These are phyloP conservation scores for Phytophthora ohioensis DNA, from an alignment of 352 stramenopile species.

Conservation along the genomic window DNA sequence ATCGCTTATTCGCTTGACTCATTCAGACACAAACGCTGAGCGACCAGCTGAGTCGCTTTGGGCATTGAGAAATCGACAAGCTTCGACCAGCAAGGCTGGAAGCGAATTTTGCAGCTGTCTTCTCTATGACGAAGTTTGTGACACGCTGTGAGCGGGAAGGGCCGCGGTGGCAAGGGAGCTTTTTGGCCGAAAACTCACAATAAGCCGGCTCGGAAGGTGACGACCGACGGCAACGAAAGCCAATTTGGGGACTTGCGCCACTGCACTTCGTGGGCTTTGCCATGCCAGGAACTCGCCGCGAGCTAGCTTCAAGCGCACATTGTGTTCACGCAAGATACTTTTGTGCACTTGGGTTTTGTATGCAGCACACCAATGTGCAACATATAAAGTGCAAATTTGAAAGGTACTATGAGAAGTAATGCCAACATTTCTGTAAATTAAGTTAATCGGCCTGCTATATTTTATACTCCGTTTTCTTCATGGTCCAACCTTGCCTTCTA, in stretches of 20 bases:
- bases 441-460: background rate
- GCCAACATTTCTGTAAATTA: background rate
- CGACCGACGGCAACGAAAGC: slow-evolving; percentile 20
- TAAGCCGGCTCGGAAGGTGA: background rate
- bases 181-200: slow-evolving; percentile 1
- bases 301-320: slow-evolving; percentile 14
- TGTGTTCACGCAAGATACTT: slow-evolving; percentile 27
- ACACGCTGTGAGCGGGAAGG: slow-evolving; percentile 22
- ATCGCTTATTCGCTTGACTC: slow-evolving; percentile 18
- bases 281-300: slow-evolving; percentile 28
- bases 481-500: slow-evolving; percentile 30
- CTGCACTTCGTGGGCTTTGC: slow-evolving; percentile 14
- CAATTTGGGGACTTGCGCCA: slow-evolving; percentile 25
- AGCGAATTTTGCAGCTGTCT: slow-evolving; percentile 20
- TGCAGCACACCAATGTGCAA: background rate
- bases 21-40: slow-evolving; percentile 14
- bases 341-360: slow-evolving; percentile 21
- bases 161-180: background rate
- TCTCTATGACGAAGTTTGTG: slow-evolving; percentile 26
- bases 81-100: background rate
- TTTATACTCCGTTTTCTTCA: slow-evolving; percentile 5
- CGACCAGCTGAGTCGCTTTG: background rate
- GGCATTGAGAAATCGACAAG: background rate
- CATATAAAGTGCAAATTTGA: background rate
- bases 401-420: background rate